Base-by-base conservation (phyloP, 2,329 filamentous ascomycete species). In the Talaromyces amestolkiae region DNA sequence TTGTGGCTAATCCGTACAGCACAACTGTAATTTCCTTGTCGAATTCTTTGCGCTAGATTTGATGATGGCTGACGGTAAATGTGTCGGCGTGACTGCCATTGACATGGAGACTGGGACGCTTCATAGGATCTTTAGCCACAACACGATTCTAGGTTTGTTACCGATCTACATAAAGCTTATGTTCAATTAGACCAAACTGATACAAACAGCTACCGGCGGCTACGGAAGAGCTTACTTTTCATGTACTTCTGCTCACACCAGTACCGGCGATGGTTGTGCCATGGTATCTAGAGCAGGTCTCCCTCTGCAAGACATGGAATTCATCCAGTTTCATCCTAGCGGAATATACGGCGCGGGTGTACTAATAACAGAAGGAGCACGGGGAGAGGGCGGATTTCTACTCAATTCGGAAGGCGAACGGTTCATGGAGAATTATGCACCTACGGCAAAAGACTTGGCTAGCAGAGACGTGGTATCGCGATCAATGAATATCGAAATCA, bases 21-120 rank as follows among this genome's bases (percentile, higher is more conserved):
- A 98, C 86, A 96, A 97, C 86, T 97, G 94, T 76, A 97, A 97
- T 85, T 99, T 97, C 87, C 98, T 99, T 83, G 97, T 99, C 80
- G 95, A 98, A 82, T 98, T 93, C 86, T 99, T 98, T 79, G 95
- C 93, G 73, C 87, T 96, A 71, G 95, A 98, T 78, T 83, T 98
- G 80, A 91, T 99, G 75, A 98, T 98, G 94, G 90, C 97, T 83
- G 91, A 96, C 74, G 94, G 94, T 68, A 91, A 94, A 80, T 98
- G 94, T 85, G 93, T 93, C 72, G 95, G 95, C 87, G 91, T 98
- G 71, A 85, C 98, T 71, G 94, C 94, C 67, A 97, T 97, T 84
- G 98, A 97, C 87, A 93, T 97, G 83, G 94, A 98, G 83, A 95
- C 98, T 76, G 95, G 95, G 70, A 98, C 94, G 33, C 89, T 98